phyloP scores from a whole-genome alignment of 371 early-diverging fungal genomes.

The Mortierella sp. region DNA sequence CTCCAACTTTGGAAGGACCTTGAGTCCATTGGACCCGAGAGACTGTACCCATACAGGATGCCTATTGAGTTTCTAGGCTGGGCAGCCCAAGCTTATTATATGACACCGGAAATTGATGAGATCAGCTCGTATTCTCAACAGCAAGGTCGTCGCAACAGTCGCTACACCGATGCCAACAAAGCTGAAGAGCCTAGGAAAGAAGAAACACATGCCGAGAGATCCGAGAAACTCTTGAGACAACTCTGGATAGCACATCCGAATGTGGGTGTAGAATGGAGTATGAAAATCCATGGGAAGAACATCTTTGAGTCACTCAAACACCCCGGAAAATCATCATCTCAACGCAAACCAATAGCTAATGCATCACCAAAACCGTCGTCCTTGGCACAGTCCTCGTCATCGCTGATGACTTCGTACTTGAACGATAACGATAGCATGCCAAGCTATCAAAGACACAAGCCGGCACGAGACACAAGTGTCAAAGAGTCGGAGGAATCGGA shows the following conservation, averaged over 20 bases:
- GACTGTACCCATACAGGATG: constrained; percentile 38
- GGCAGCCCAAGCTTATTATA: constrained; percentile 42
- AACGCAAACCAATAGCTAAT: background rate
- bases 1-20: constrained; percentile 45
- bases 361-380: background rate
- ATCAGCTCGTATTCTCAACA: background rate
- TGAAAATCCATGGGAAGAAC: constrained; percentile 40
- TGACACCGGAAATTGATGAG: constrained; percentile 8
- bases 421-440: background rate
- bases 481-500: background rate
- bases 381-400: background rate
- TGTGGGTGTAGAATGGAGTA: constrained; percentile 40
- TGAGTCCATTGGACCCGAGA: constrained; percentile 34
- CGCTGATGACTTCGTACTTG: background rate
- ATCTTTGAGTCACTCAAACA: constrained; percentile 29
- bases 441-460: background rate
- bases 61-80: constrained; percentile 42
- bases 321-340: background rate
- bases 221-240: constrained; percentile 25
- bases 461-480: background rate
- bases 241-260: constrained; percentile 30
- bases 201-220: constrained; percentile 20
- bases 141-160: background rate
- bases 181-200: background rate
- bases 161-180: background rate